phyloP scores from a whole-genome alignment of 2,329 filamentous ascomycete species.

The Talaromyces funiculosus region DNA sequence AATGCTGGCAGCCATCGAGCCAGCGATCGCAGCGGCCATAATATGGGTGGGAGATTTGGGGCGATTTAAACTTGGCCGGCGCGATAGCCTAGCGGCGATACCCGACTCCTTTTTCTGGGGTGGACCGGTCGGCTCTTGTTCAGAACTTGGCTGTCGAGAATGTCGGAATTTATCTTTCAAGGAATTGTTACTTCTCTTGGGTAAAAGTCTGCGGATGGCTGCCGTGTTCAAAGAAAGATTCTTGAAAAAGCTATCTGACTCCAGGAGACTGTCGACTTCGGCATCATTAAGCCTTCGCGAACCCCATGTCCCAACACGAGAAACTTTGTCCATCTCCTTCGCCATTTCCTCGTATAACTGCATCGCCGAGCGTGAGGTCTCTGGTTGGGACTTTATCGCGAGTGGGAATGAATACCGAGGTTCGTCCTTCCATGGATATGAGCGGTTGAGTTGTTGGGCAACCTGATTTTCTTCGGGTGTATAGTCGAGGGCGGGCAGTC shows the following conservation, averaged over 20 bases:
- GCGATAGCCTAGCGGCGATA: slow-evolving; percentile 27
- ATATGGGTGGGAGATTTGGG: slow-evolving; percentile 38
- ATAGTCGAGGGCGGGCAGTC: slow-evolving; percentile 21
- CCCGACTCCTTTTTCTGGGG: slow-evolving; percentile 25
- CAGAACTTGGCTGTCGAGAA: slow-evolving; percentile 24
- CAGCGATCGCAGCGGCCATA: slow-evolving; percentile 39
- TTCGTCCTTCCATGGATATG: slow-evolving; percentile 48
- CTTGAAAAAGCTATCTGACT: slow-evolving; percentile 41
- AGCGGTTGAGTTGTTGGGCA: slow-evolving; percentile 33
- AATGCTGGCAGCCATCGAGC: slow-evolving; percentile 39
- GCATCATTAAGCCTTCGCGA: slow-evolving; percentile 47
- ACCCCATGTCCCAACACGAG: slow-evolving; percentile 52
- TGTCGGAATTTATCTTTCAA: slow-evolving; percentile 42
- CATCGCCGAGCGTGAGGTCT: slow-evolving; percentile 52
- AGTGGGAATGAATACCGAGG: slow-evolving; percentile 25
- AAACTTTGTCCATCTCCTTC: slow-evolving; percentile 49
- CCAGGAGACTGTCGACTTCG: slow-evolving; percentile 45
- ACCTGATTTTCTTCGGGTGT: slow-evolving; percentile 26
- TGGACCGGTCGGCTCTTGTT: slow-evolving; percentile 19
- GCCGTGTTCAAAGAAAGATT: slow-evolving; percentile 35
- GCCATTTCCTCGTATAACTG: slow-evolving; percentile 46
- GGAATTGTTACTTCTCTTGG: slow-evolving; percentile 40
- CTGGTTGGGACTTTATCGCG: slow-evolving; percentile 41
- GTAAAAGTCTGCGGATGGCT: slow-evolving; percentile 37
- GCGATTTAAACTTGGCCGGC: slow-evolving; percentile 35